Conservation (phyloP, 2,329 filamentous ascomycete genomes). For the Diaporthe aspalathi region DNA sequence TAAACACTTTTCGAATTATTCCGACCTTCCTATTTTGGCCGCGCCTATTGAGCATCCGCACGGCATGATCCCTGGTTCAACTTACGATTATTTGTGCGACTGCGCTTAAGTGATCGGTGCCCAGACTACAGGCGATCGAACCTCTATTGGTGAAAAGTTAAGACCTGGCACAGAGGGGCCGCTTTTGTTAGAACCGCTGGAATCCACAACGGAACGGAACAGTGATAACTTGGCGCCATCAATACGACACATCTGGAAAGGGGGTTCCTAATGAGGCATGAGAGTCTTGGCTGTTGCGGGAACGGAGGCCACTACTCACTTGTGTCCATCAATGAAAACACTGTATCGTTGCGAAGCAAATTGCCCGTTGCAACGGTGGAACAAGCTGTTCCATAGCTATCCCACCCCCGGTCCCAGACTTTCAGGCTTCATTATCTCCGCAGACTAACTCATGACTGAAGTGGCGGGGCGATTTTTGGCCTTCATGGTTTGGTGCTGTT, state of each 20-base stretch:
- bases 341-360: background rate
- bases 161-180: background rate
- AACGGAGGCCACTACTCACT: background rate
- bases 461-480: background rate
- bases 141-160: background rate
- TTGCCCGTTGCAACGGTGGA: conserved; percentile 18
- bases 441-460: background rate
- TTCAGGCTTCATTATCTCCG: background rate
- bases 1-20: background rate
- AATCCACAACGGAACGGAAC: background rate
- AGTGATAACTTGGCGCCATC: conserved; percentile 10
- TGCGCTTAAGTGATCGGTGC: background rate
- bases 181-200: conserved; percentile 1
- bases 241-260: conserved; percentile 23
- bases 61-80: background rate
- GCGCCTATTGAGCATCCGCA: background rate
- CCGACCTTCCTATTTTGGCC: background rate
- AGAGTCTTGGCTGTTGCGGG: conserved; percentile 9
- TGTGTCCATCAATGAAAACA: conserved; percentile 21
- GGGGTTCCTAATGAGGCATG: conserved; percentile 6
- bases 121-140: background rate
- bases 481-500: background rate
- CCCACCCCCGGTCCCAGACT: background rate
- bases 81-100: background rate
- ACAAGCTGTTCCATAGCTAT: background rate